Evolutionary conservation across 257 asterid species (phyloP).

Genomic region (Ajuga chamaepitys): DNA sequence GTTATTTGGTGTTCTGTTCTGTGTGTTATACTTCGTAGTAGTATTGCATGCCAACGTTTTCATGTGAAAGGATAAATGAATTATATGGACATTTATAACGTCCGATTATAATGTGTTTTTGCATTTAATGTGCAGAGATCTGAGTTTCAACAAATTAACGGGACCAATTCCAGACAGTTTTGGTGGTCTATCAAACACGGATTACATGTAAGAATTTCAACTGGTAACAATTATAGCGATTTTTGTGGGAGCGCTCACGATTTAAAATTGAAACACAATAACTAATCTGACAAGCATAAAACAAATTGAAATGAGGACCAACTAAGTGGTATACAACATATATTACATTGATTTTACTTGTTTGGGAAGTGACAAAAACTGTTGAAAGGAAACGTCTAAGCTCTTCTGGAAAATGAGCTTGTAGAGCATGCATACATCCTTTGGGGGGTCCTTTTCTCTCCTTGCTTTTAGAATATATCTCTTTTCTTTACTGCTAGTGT

Average conservation of each 20-base stretch:
- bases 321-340: not conserved
- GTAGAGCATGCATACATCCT: not conserved
- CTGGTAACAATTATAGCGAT: not conserved
- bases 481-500: not conserved
- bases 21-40: not conserved
- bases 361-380: not conserved
- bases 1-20: too few relatives aligned
- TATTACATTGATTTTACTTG: not conserved
- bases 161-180: conserved; percentile 48
- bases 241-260: not conserved
- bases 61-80: not conserved
- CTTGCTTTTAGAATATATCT: not conserved
- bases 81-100: not conserved
- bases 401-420: not conserved
- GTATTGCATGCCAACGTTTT: not conserved
- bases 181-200: conserved; percentile 4
- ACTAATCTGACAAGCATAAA: not conserved
- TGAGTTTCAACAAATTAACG: conserved; percentile 63
- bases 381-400: not conserved
- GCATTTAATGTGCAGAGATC: conserved; percentile 42
- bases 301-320: not conserved
- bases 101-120: not conserved
- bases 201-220: conserved; percentile 38
- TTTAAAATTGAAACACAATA: not conserved
- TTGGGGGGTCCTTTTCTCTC: not conserved